Conservation (phyloP, 345 rosid species). For the Hibiscus mutabilis region DNA sequence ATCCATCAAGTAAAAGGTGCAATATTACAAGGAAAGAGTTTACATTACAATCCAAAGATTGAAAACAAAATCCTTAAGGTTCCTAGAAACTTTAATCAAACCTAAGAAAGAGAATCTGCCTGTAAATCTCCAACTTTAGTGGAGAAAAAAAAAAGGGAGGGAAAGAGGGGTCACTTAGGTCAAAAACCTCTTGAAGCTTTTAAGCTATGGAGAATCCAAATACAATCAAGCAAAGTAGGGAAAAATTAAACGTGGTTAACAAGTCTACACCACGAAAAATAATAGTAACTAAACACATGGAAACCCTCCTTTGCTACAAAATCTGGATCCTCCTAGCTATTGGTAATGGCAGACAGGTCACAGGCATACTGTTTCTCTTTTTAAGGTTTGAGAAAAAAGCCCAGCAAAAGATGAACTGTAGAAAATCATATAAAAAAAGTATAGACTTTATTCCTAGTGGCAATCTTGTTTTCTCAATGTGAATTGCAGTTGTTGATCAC, state of each 20-base stretch:
- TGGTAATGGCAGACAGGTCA: background rate
- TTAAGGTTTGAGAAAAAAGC: background rate
- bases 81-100: background rate
- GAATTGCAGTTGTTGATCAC: slow-evolving; percentile 9
- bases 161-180: background rate
- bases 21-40: background rate
- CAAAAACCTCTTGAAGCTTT: background rate
- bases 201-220: background rate
- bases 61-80: background rate
- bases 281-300: background rate
- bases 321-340: background rate
- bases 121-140: slow-evolving; percentile 1
- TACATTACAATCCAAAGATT: background rate
- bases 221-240: slow-evolving; percentile 1
- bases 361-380: background rate
- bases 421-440: background rate
- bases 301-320: slow-evolving; percentile 8
- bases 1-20: background rate
- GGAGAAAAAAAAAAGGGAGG: background rate
- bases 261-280: slow-evolving; percentile 18
- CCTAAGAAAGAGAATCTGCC: background rate
- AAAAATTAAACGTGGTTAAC: slow-evolving; percentile 14
- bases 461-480: background rate
- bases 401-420: background rate
- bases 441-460: background rate